These are phyloP conservation scores for Phytophthora brassicae DNA, from an alignment of 352 stramenopile genomes.

Conservation along the genomic window DNA sequence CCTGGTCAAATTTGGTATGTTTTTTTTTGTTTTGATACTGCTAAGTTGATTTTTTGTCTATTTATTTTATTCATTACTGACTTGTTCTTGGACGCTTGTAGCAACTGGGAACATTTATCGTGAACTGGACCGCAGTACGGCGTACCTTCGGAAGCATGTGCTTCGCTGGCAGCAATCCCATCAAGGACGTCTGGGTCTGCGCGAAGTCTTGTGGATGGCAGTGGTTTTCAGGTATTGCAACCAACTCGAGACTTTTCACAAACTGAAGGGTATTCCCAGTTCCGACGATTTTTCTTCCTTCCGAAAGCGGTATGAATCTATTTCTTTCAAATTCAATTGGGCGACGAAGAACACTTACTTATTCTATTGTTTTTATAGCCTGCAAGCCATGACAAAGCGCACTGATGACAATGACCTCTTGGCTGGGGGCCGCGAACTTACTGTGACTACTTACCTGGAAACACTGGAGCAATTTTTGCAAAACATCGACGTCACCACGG, in stretches of 20 bases:
- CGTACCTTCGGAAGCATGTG: conserved; percentile 80
- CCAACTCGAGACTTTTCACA: conserved; percentile 81
- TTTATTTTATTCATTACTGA: no score
- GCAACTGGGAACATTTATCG: conserved; percentile 86
- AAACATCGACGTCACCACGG: conserved; percentile 61
- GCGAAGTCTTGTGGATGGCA: conserved; percentile 81
- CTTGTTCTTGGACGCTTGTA: no score
- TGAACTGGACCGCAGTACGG: conserved; percentile 78
- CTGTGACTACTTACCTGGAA: conserved; percentile 56
- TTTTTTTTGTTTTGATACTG: background rate
- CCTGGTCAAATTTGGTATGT: conserved; percentile 78
- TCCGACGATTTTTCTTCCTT: conserved; percentile 68
- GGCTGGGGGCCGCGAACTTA: conserved; percentile 62
- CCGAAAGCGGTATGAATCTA: conserved; percentile 53
- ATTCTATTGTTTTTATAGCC: conserved; percentile 23
- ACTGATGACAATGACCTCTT: conserved; percentile 47
- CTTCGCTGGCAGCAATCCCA: conserved; percentile 76
- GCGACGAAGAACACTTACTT: no score
- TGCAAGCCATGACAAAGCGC: conserved; percentile 59
- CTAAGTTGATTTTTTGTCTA: conserved; percentile 2
- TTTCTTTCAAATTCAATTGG: no score
- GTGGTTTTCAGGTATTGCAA: conserved; percentile 83
- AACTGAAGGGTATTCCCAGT: conserved; percentile 73
- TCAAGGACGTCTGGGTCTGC: conserved; percentile 65
- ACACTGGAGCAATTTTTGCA: conserved; percentile 69